Conservation (phyloP, 2,329 filamentous ascomycete species). For the Ascocoryne sarcoides region DNA sequence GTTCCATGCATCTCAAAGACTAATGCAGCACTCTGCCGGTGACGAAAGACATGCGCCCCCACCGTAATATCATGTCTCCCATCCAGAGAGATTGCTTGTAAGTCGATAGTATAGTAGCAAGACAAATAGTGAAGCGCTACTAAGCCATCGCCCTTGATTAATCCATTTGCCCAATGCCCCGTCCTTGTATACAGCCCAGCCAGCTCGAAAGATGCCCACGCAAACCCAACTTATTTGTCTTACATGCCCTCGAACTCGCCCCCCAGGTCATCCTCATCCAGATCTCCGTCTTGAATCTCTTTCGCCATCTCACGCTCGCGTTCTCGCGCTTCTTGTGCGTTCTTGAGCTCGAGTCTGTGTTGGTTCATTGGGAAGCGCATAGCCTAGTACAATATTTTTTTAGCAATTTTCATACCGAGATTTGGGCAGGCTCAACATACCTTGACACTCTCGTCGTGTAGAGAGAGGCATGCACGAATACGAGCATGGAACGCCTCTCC, state of each 20-base stretch:
- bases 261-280: slow-evolving; percentile 92
- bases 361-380: slow-evolving; percentile 99
- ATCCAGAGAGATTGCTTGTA: not conserved
- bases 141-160: not conserved
- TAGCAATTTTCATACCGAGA: too few relatives aligned
- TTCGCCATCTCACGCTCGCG: slow-evolving; percentile 94
- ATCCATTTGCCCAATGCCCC: not conserved
- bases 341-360: slow-evolving; percentile 93
- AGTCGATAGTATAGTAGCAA: not conserved
- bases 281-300: slow-evolving; percentile 95
- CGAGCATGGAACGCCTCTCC: slow-evolving; percentile 97
- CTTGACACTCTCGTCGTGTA: slow-evolving; percentile 98
- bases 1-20: not conserved
- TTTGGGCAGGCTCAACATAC: slow-evolving; percentile 50
- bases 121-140: not conserved
- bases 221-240: slow-evolving; percentile 22
- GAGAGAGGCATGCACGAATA: slow-evolving; percentile 79
- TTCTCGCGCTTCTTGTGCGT: slow-evolving; percentile 95
- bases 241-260: slow-evolving; percentile 96
- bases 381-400: slow-evolving; percentile 47
- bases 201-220: slow-evolving; percentile 1
- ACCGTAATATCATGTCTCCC: not conserved
- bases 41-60: not conserved
- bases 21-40: not conserved
- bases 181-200: slow-evolving; percentile 20